These are phyloP conservation scores for Globisporangium viniferum DNA, from an alignment of 352 stramenopile genomes.

Conservation along the genomic window DNA sequence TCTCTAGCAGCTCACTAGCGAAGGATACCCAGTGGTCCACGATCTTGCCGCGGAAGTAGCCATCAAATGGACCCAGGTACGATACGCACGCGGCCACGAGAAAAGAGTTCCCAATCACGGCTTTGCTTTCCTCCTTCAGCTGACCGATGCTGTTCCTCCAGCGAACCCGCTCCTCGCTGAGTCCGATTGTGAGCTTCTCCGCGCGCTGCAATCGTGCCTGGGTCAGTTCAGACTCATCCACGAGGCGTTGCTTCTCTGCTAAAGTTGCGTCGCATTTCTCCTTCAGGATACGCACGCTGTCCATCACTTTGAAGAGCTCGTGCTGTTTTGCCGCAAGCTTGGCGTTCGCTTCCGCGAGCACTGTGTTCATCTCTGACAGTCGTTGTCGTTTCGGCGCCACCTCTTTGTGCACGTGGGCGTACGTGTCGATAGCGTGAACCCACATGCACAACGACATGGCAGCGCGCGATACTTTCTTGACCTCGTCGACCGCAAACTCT, in stretches of 20 bases:
- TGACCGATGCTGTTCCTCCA: constrained; percentile 67
- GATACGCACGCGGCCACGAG: constrained; percentile 54
- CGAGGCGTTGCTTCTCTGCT: constrained; percentile 60
- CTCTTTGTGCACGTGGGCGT: constrained; percentile 69
- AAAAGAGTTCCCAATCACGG: constrained; percentile 60
- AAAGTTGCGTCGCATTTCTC: constrained; percentile 60
- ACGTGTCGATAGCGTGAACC: constrained; percentile 83
- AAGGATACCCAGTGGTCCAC: constrained; percentile 33
- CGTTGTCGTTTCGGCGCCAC: constrained; percentile 73
- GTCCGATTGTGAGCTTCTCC: constrained; percentile 57
- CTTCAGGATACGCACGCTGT: constrained; percentile 51
- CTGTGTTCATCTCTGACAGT: constrained; percentile 67
- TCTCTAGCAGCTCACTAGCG: constrained; percentile 20
- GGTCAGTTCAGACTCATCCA: constrained; percentile 63
- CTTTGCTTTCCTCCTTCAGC: constrained; percentile 39
- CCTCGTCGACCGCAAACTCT: constrained; percentile 79
- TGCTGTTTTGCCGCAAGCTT: constrained; percentile 67
- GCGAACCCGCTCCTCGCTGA: constrained; percentile 65
- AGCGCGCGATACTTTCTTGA: constrained; percentile 77
- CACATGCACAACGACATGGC: constrained; percentile 89
- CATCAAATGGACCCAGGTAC: constrained; percentile 71
- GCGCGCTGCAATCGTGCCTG: constrained; percentile 50
- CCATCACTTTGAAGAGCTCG: constrained; percentile 55
- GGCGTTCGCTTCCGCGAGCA: constrained; percentile 67
- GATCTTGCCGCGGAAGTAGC: constrained; percentile 32